Evolutionary conservation across 2,329 filamentous ascomycete species (phyloP), one percentile per base, ranked within the genome.

Genomic region (Dothiorella sarmentorum): DNA sequence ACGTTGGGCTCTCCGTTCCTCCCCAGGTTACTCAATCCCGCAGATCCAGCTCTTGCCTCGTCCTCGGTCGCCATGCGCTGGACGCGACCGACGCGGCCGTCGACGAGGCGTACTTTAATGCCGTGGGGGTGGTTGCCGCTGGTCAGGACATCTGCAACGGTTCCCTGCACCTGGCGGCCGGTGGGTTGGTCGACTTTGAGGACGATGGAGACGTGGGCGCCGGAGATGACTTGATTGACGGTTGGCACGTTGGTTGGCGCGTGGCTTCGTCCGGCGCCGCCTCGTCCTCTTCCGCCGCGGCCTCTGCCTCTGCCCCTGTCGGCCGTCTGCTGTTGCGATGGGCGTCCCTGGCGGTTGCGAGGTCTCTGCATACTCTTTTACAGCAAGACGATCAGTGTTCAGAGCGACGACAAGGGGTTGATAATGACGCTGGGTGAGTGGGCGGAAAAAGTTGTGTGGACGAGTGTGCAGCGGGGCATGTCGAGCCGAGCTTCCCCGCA

Each of bases 171-270:
- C 65, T 90, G 85, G 44, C 82, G 81, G 6, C 89, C 89, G 0
- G 88, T 91, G 1, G 82, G 82, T 69, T 93, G 89, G 71, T 93
- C 89, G 61, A 82, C 78, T 67, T 93, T 93, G 29, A 91, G 79
- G 1, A 92, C 78, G 58, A 93, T 89, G 49, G 85, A 88, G 56
- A 92, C 89, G 3, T 68, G 62, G 3, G 85, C 82, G 33, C 88
- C 88, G 0, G 81, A 79, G 4, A 82, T 63, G 27, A 90, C 85
- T 62, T 85, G 66, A 29, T 62, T 56, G 15, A 63, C 64, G 5
- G 55, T 68, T 9, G 72, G 72, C 7, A 74, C 58, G 51, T 26
- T 17, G 5, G 33, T n/a, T 33, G 56, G 56, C 18, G 58, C 43
- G 10, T 52, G 44, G 37, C 45, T 43, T 13, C 57, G 37, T 13